Percentiles rank a stretch among this genome's conserved stretches.
phyloP scores from a whole-genome alignment of 1,284 basidiomycete genomes.

The Sphagnurus paluster region DNA sequence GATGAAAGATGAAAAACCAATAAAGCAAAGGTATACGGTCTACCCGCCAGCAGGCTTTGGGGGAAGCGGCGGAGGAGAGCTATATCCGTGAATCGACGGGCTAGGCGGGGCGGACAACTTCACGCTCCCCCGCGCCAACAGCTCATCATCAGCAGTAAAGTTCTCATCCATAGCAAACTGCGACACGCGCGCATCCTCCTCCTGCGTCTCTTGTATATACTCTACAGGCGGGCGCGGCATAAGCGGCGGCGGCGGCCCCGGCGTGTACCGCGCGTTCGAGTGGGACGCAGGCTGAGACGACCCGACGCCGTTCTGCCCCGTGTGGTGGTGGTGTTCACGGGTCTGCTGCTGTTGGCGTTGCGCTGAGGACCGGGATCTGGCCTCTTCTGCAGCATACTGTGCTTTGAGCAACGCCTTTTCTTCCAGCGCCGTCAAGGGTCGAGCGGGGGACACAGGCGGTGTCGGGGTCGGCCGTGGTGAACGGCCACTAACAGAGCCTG shows the following conservation, averaged over 20 bases:
- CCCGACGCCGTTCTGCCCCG: slow-evolving; percentile 5
- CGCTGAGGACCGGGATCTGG: slow-evolving; percentile 15
- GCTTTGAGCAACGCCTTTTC: slow-evolving; percentile 72
- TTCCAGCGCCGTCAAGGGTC: slow-evolving; percentile 66
- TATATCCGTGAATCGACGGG: slow-evolving; percentile 40
- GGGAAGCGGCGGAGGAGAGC: slow-evolving; percentile 39
- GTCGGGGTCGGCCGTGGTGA: slow-evolving; percentile 34
- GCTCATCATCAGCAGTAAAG: slow-evolving; percentile 28
- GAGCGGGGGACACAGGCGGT: slow-evolving; percentile 33
- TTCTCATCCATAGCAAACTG: slow-evolving; percentile 32
- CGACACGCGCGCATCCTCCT: slow-evolving; percentile 59
- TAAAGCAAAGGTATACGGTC: neutral
- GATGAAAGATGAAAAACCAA: neutral
- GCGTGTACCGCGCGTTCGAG: slow-evolving; percentile 5
- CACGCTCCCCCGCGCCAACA: too few species aligned
- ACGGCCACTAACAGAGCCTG: slow-evolving; percentile 8
- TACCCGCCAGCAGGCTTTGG: slow-evolving; percentile 33
- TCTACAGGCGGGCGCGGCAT: slow-evolving; percentile 71
- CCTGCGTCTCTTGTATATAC: slow-evolving; percentile 76
- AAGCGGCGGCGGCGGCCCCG: slow-evolving; percentile 55
- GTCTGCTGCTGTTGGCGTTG: slow-evolving; percentile 18
- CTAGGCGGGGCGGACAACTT: slow-evolving; percentile 40
- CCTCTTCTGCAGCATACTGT: slow-evolving; percentile 58
- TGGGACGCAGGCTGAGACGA: slow-evolving; percentile 13
- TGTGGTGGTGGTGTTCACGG: slow-evolving; percentile 13